Base-by-base conservation (phyloP, 768 basidiomycete species). In the Serendipita sp. region DNA sequence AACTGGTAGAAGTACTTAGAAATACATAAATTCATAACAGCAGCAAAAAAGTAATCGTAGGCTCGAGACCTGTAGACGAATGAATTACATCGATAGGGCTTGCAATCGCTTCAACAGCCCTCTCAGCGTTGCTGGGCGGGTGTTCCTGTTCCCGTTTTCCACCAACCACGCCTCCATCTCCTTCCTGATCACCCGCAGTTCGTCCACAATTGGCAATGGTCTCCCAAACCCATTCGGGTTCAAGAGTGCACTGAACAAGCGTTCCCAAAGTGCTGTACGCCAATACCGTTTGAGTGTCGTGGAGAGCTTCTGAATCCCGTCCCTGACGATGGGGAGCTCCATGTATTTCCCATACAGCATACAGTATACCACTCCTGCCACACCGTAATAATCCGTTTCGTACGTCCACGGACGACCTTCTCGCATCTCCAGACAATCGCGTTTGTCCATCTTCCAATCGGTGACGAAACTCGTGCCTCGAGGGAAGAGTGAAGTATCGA, bases 331-430 rank as follows among this genome's bases (percentile, higher is more conserved):
- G 65, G 80, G 79, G 11, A 82, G 82, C 70, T 92, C 85, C 73
- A 99, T 90, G 76, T 97, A 95, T 74, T 91, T 95, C 29, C 94
- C 94, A 71, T 92, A 97, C 34, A 99, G 81, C 84, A 98, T 85
- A 77, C 91, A 96, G 74, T 91, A 96, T 40, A 93, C 81, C 69
- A 98, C 87, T 50, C 92, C 86, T 0, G 91, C 92, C 18, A 98
- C 81, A n/a, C 96, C 96, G 71, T 84, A 91, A 73, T 99, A 99
- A 73, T 99, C 96, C 2, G 91, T 84, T 74, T 99, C 89, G 75
- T 83, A 96, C 65, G 87, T 93, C 96, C 95, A 99, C 2, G 90
- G 82, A 58, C 79, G 77, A 29, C 82, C 80, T 72, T 91, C 84
- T 58, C 88, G 83, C 69, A 95, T 85, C 77, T 98, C 94, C 65